Base-by-base conservation (phyloP, 2,329 filamentous ascomycete genomes). In the Penicillium sp. region DNA sequence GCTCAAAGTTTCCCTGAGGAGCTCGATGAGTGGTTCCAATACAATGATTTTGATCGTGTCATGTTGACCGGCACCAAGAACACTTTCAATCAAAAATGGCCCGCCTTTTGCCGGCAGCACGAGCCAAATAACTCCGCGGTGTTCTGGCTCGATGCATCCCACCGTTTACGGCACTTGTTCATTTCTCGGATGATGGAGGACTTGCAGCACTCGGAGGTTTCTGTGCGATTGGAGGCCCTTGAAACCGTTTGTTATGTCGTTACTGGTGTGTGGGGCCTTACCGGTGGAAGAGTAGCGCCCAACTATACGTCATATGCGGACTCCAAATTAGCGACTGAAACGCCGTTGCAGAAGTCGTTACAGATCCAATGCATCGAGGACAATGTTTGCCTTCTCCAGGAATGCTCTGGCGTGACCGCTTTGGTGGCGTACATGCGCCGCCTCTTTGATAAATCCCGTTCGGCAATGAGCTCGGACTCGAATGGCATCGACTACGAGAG, bases 11-110 rank as follows among this genome's bases (percentile, higher is more conserved):
- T 95, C 60, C 83, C 88, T 14, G 89, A 93, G 56, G 93, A 99
- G 75, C 78, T 99, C 40, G 89, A 97, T 66, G 93, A 99, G 73
- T 99, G 93, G 93, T 99, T 99, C 71, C 84, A 86, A 45, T 96
- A 97, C 71, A 87, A 87, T 60, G 84, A 89, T 54, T 87, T 88
- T 70, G 91, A 97, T 66, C 88, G 88, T 72, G 80, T 86, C 39
- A 85, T 91, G 62, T 76, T 96, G 41, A 80, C 87, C 45, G 81
- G 84, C 45, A 85, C 88, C 16, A 88, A 88, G 64, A 78, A 82
- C 31, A 83, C 85, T 2, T 97, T 95, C 64, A 82, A 90, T 56
- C 81, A 82, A 65, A 81, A 85, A 64, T 95, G 88, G 88, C 72
- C 79, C 59, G 75, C 78, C 18, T 78, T 81, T 52, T 72, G 64